Conservation (phyloP, 2,329 filamentous ascomycete genomes). For the Periglandula ipomoeae region DNA sequence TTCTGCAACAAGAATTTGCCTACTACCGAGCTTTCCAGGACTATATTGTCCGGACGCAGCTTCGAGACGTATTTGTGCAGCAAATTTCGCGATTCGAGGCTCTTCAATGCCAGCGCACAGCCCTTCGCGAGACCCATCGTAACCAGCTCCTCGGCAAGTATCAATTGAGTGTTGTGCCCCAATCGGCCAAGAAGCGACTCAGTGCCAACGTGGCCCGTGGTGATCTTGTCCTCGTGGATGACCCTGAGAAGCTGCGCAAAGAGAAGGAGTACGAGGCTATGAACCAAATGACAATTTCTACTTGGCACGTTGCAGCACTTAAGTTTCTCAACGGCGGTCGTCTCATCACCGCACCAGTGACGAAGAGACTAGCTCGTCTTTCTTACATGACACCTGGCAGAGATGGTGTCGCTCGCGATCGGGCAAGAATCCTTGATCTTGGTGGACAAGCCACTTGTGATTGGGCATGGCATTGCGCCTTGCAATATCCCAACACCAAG, state of each 20-base stretch:
- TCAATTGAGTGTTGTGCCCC: constrained; percentile 61
- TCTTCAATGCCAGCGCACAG: constrained; percentile 73
- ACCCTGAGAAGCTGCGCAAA: constrained; percentile 51
- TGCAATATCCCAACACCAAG: constrained; percentile 75
- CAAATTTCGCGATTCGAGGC: constrained; percentile 80
- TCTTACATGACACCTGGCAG: constrained; percentile 38
- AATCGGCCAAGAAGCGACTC: constrained; percentile 61
- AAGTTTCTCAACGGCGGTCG: constrained; percentile 56
- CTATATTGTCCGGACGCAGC: constrained; percentile 55
- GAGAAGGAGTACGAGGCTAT: constrained; percentile 79
- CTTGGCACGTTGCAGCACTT: constrained; percentile 52
- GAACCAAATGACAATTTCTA: constrained; percentile 54
- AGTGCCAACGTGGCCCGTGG: constrained; percentile 65
- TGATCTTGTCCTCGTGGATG: constrained; percentile 54
- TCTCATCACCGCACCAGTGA: constrained; percentile 54
- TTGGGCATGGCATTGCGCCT: constrained; percentile 92
- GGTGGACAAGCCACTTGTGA: constrained; percentile 78
- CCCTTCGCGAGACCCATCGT: constrained; percentile 61
- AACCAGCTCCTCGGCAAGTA: constrained; percentile 80
- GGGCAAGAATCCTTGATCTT: constrained; percentile 71
- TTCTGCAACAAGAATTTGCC: constrained; percentile 57
- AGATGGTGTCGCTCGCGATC: constrained; percentile 37
- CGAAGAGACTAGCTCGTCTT: constrained; percentile 49
- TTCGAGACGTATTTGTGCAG: constrained; percentile 73
- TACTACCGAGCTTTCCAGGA: constrained; percentile 85